These are phyloP conservation scores for Lasiodiplodia citricola DNA, from an alignment of 2,329 filamentous ascomycete species.

Conservation along the genomic window DNA sequence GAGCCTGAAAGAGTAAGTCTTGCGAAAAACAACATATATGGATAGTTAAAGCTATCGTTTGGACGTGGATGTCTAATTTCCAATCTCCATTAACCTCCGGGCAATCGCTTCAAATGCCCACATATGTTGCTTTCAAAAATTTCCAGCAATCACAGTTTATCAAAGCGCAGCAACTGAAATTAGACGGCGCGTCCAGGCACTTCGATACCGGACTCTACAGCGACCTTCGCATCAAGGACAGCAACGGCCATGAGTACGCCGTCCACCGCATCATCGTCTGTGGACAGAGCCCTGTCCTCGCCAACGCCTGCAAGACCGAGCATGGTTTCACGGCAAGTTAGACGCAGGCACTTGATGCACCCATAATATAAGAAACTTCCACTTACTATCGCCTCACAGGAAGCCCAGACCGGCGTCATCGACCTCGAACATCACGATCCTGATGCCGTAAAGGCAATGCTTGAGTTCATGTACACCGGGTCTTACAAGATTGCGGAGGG, in stretches of 20 bases:
- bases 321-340: neutral
- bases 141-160: no score
- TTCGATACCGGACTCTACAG: neutral
- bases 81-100: no score
- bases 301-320: neutral
- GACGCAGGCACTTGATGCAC: neutral
- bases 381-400: neutral
- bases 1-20: neutral
- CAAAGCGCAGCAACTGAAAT: no score
- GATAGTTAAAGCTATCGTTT: no score
- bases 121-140: no score
- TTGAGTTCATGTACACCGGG: slow-evolving; percentile 82
- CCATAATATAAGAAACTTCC: neutral
- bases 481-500: slow-evolving; percentile 64
- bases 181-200: neutral
- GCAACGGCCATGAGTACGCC: neutral
- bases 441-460: slow-evolving; percentile 76
- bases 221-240: neutral
- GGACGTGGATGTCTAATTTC: no score
- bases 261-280: neutral
- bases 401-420: slow-evolving; percentile 48
- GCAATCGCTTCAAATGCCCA: no score
- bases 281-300: neutral
- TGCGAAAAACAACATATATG: no score
- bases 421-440: slow-evolving; percentile 70